phyloP scores from a whole-genome alignment of 352 stramenopile species.

The Globisporangium cederbergense region DNA sequence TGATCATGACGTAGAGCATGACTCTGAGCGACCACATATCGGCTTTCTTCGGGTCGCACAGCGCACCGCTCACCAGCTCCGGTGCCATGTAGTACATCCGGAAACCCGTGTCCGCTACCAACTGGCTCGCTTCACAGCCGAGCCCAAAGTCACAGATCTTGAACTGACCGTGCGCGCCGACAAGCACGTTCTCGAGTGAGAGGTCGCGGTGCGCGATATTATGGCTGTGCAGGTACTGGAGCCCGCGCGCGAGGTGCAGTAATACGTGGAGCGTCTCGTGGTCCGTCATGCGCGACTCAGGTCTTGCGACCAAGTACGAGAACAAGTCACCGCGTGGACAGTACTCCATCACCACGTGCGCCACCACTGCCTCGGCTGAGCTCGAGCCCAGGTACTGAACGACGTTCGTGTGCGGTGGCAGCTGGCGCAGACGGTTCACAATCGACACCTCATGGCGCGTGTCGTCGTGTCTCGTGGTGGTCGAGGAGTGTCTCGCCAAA shows the following conservation, averaged over 20 bases:
- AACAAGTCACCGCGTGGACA: too few relatives aligned
- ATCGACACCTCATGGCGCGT: too few relatives aligned
- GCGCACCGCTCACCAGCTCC: background rate
- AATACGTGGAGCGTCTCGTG: too few relatives aligned
- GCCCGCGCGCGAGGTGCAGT: background rate
- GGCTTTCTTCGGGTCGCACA: slow-evolving; percentile 36
- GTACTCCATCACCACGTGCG: too few relatives aligned
- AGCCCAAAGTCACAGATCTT: slow-evolving; percentile 58
- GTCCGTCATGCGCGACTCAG: too few relatives aligned
- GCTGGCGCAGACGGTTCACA: too few relatives aligned
- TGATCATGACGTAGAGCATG: slow-evolving; percentile 67
- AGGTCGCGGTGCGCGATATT: slow-evolving; percentile 45
- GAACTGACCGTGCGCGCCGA: slow-evolving; percentile 27
- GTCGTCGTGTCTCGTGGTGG: too few relatives aligned
- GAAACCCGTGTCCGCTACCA: background rate
- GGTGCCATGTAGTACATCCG: background rate
- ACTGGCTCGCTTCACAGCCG: slow-evolving; percentile 19
- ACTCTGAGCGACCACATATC: slow-evolving; percentile 72
- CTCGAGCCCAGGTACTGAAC: too few relatives aligned
- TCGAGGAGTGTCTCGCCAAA: background rate
- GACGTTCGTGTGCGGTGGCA: too few relatives aligned
- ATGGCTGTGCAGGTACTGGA: slow-evolving; percentile 11
- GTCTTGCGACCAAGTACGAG: too few relatives aligned
- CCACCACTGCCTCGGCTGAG: too few relatives aligned
- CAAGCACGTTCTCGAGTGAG: slow-evolving; percentile 55